These are phyloP conservation scores for Solanum arcanum DNA, from an alignment of 257 asterid species.

Conservation along the genomic window DNA sequence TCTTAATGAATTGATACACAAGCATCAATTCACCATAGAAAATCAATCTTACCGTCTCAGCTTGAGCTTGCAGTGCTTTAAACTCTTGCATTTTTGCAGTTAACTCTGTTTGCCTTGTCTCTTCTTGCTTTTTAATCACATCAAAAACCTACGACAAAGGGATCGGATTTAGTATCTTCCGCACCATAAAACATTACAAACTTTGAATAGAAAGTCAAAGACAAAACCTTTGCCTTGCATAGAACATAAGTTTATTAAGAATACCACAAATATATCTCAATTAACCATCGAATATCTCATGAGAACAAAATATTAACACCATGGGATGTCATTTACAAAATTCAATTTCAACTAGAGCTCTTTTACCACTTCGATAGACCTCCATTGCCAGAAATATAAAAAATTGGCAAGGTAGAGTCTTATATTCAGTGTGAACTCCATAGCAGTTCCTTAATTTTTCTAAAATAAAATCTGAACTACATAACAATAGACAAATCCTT, in stretches of 20 bases:
- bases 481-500: neutral
- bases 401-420: neutral
- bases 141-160: conserved; percentile 43
- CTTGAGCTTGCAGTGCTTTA: conserved; percentile 74
- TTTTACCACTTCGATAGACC: neutral
- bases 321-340: neutral
- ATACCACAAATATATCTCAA: neutral
- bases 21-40: neutral
- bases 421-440: neutral
- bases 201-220: neutral
- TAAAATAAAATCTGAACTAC: neutral
- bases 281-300: neutral
- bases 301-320: neutral
- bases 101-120: conserved; percentile 50
- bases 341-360: neutral
- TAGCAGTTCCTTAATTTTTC: neutral
- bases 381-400: neutral
- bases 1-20: neutral
- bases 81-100: conserved; percentile 47
- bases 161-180: neutral
- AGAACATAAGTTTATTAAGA: neutral
- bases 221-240: neutral
- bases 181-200: neutral
- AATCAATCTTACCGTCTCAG: conserved; percentile 52
- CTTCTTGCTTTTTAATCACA: conserved; percentile 58